phyloP scores from a whole-genome alignment of 2,329 filamentous ascomycete species.

The Cladorrhinum sp. region DNA sequence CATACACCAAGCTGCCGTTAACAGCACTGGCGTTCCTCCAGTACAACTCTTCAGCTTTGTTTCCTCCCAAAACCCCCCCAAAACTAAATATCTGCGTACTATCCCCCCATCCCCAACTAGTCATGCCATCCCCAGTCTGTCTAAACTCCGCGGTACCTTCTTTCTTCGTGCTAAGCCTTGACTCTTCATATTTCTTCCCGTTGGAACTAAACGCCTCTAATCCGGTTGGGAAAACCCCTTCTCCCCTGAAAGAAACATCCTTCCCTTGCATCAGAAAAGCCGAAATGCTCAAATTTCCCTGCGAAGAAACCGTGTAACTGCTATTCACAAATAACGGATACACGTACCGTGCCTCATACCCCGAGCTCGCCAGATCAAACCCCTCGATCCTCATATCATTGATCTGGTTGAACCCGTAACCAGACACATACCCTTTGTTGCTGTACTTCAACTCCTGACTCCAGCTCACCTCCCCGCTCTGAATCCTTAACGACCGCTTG shows the following conservation, averaged over 20 bases:
- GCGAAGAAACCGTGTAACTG: conserved; percentile 41
- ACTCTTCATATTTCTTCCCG: conserved; percentile 31
- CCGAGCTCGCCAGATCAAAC: conserved; percentile 26
- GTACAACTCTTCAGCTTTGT: conserved; percentile 48
- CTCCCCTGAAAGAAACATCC: conserved; percentile 37
- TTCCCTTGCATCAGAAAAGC: conserved; percentile 43
- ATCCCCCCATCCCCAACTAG: conserved; percentile 50
- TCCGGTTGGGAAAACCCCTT: conserved; percentile 53
- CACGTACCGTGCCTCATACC: conserved; percentile 43
- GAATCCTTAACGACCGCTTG: conserved; percentile 48
- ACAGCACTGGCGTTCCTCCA: conserved; percentile 52
- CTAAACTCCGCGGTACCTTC: conserved; percentile 57
- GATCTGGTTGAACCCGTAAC: conserved; percentile 42
- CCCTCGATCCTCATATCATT: conserved; percentile 34
- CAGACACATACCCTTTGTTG: conserved; percentile 47
- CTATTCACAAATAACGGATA: conserved; percentile 62
- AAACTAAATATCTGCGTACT: conserved; percentile 58
- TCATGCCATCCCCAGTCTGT: conserved; percentile 43
- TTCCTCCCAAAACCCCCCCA: conserved; percentile 37
- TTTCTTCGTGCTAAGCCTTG: conserved; percentile 49
- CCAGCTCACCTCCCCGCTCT: conserved; percentile 46
- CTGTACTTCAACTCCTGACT: conserved; percentile 49
- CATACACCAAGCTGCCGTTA: conserved; percentile 51
- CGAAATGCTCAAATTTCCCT: conserved; percentile 46
- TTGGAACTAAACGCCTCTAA: conserved; percentile 52